phyloP scores from a whole-genome alignment of 2,329 filamentous ascomycete genomes.

The Fusarium nelsonii region DNA sequence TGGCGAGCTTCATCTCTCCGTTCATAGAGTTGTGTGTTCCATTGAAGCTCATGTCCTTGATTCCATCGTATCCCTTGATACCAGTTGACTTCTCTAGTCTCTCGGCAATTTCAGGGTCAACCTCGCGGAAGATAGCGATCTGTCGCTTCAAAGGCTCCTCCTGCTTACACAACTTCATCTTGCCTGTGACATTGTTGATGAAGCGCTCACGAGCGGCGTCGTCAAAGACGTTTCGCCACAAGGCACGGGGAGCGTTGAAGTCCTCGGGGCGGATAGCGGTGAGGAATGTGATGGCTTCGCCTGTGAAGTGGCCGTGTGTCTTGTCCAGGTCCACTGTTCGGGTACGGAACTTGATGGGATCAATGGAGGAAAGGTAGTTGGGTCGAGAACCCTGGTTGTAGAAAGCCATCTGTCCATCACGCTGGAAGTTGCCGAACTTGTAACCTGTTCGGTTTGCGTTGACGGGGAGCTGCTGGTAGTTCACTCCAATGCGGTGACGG shows the following conservation, averaged over 20 bases:
- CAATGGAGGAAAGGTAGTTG: constrained; percentile 31
- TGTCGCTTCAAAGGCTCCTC: constrained; percentile 73
- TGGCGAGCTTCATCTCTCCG: constrained; percentile 15
- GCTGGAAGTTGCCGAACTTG: constrained; percentile 33
- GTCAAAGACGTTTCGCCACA: constrained; percentile 24
- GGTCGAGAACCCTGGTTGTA: constrained; percentile 37
- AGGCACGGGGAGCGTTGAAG: constrained; percentile 21
- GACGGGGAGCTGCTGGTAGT: constrained; percentile 62
- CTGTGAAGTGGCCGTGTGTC: constrained; percentile 34
- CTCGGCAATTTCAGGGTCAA: constrained; percentile 67
- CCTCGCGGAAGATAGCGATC: constrained; percentile 74
- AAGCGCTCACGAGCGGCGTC: constrained; percentile 56
- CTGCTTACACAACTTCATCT: constrained; percentile 69
- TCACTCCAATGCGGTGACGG: constrained; percentile 71
- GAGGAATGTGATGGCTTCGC: constrained; percentile 33
- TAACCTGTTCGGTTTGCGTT: constrained; percentile 21
- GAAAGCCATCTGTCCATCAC: constrained; percentile 34
- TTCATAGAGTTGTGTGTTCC: constrained; percentile 26
- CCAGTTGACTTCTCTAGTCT: constrained; percentile 73
- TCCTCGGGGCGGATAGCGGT: constrained; percentile 33
- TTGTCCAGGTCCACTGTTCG: constrained; percentile 25
- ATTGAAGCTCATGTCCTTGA: constrained; percentile 8
- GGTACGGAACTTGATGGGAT: constrained; percentile 28
- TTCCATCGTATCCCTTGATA: constrained; percentile 42
- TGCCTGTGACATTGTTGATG: constrained; percentile 70